Base-by-base conservation (phyloP, 2,329 filamentous ascomycete species). In the Alternaria conjuncta region DNA sequence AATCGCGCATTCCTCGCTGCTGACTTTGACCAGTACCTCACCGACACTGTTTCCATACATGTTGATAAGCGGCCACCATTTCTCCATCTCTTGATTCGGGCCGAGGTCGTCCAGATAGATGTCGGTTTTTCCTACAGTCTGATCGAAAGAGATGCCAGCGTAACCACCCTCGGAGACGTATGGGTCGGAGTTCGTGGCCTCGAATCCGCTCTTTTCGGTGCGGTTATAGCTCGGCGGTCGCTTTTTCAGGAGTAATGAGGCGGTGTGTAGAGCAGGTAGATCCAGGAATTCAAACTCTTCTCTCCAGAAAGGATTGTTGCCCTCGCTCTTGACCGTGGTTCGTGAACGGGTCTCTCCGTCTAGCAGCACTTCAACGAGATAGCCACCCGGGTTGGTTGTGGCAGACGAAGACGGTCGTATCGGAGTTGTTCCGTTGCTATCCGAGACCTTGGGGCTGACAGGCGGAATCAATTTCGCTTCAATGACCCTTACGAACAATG, bases 1-100 rank as follows among this genome's bases (percentile, higher is more conserved):
- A 10, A 98, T 94, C 7, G 97, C 92, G 54, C 96, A 89, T 80
- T 99, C 95, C 58, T 97, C 93, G 68, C 96, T 89, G 47, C 90
- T 89, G 21, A 96, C 85, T 75, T 90, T 93, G 80, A 97, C 88
- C 55, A 97, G 85, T 83, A 97, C 91, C 65, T 94, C 93, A 26
- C 94, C 95, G 53, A 97, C 87, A 1, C 86, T 84, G 71, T 94
- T 90, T 64, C 92, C 89, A 67, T 88, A 89, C 68, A 91, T 90
- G 73, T 97, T 93, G 53, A 90, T 81, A 21, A 97, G 88, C 15
- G 90, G 91, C 83, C 93, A 91, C 95, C 85, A 97, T 73, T 94
- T 91, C 79, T 98, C 95, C 32, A 90, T 86, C 61, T 95, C 92
- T 73, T 91, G 91, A 15, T 90, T 90, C 0, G 88, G 86, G 41